A percentile compares a stretch with the other conserved stretches of the same genome.
These are phyloP conservation scores for Magnusiomyces tetraspermus DNA, from an alignment of 1,139 yeast species.

Conservation along the genomic window DNA sequence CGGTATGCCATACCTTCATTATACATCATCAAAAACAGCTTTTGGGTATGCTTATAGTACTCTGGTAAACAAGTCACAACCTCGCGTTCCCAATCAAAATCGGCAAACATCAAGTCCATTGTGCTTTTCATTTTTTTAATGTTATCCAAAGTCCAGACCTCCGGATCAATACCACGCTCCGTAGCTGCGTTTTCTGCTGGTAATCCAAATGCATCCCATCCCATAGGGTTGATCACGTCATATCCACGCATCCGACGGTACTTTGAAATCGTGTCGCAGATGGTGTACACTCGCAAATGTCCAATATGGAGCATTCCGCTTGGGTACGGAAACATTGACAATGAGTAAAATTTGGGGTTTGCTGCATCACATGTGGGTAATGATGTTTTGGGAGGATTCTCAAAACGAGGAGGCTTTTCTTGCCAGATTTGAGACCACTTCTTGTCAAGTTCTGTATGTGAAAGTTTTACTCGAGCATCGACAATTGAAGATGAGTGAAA, in stretches of 20 bases:
- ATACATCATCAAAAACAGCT: constrained; percentile 61
- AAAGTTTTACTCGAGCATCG: constrained; percentile 9
- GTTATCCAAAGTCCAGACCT: constrained; percentile 70
- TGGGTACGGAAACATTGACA: constrained; percentile 94
- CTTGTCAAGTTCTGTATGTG: constrained; percentile 19
- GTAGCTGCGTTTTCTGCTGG: constrained; percentile 98
- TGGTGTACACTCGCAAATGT: constrained; percentile 83
- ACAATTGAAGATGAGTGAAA: constrained; percentile 6
- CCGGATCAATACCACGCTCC: constrained; percentile 71
- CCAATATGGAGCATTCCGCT: constrained; percentile 91
- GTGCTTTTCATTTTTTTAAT: constrained; percentile 78
- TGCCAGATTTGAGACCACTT: constrained; percentile 31
- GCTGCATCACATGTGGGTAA: neutral
- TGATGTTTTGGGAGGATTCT: constrained; percentile 7
- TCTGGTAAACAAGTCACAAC: constrained; percentile 80
- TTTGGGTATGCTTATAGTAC: constrained; percentile 88
- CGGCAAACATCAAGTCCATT: constrained; percentile 66
- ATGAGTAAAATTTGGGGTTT: constrained; percentile 44
- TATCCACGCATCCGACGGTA: constrained; percentile 68
- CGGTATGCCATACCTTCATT: constrained; percentile 77
- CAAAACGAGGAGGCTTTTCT: constrained; percentile 19
- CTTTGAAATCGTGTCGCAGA: constrained; percentile 74
- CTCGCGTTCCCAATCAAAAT: constrained; percentile 91
- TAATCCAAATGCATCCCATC: constrained; percentile 97
- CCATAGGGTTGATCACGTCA: constrained; percentile 89